phyloP scores from a whole-genome alignment of 331 rosid species.

The Malus hybrid region DNA sequence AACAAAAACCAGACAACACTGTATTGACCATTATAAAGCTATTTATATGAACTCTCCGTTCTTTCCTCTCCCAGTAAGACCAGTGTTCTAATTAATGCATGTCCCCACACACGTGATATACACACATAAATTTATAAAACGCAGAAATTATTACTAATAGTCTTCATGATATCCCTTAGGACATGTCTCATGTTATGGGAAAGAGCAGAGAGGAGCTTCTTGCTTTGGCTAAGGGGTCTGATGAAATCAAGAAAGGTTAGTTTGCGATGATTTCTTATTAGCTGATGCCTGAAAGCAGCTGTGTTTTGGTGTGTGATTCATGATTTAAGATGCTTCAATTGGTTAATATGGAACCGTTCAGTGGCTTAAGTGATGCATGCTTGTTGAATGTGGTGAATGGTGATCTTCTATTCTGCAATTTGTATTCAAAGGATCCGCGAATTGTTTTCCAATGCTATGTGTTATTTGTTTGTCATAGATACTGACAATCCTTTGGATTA shows the following conservation, averaged over 20 bases:
- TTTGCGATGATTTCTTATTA: not conserved
- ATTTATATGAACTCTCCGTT: conserved; percentile 69
- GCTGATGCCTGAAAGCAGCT: not conserved
- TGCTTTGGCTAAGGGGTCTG: conserved; percentile 46
- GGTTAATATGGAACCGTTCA: not conserved
- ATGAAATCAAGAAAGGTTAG: conserved; percentile 58
- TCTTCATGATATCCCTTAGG: conserved; percentile 38
- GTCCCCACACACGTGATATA: not conserved
- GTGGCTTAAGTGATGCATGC: not conserved
- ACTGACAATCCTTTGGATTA: not conserved
- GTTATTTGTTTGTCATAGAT: not conserved
- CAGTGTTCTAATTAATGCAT: not conserved
- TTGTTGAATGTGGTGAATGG: not conserved
- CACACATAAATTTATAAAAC: not conserved
- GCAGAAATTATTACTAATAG: not conserved
- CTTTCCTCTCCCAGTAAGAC: conserved; percentile 82
- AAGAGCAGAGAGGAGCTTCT: conserved; percentile 80
- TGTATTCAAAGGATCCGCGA: not conserved
- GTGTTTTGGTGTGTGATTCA: not conserved
- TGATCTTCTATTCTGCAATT: not conserved
- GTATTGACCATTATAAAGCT: conserved; percentile 70
- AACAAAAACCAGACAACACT: conserved; percentile 59
- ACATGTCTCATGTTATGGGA: conserved; percentile 78
- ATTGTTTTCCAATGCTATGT: not conserved
- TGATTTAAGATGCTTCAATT: not conserved